A percentile compares a stretch with the other conserved stretches of the same genome.
These are phyloP conservation scores for Mortierella sp. DNA, from an alignment of 371 early-diverging fungal species.

Conservation along the genomic window DNA sequence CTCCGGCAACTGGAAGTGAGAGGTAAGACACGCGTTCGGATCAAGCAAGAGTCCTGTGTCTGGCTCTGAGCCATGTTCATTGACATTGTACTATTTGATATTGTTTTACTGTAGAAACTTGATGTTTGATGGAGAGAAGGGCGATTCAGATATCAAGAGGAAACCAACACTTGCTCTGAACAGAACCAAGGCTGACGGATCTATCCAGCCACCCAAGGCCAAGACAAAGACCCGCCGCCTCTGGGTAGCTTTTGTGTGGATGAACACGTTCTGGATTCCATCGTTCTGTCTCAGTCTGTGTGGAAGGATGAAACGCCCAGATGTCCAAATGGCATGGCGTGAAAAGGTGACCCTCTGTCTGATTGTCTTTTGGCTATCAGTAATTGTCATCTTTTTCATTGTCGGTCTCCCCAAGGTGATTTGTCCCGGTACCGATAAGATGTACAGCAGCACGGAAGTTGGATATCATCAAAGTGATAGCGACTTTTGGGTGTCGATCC, in stretches of 20 bases:
- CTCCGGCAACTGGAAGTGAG: conserved; percentile 26
- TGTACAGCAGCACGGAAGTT: conserved; percentile 44
- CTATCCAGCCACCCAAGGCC: conserved; percentile 63
- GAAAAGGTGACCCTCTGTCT: conserved; percentile 82
- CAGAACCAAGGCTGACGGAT: conserved; percentile 58
- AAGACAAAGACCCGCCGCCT: conserved; percentile 66
- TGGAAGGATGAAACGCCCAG: conserved; percentile 81
- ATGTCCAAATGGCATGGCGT: conserved; percentile 81
- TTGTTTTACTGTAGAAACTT: conserved; percentile 11
- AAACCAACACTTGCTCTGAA: conserved; percentile 51
- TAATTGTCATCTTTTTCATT: conserved; percentile 87
- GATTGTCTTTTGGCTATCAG: conserved; percentile 79
- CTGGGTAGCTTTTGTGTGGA: conserved; percentile 85
- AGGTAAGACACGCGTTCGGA: conserved; percentile 21
- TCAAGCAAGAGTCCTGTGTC: not conserved
- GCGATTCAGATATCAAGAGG: conserved; percentile 34
- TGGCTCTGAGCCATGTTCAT: too few species aligned
- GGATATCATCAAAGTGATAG: conserved; percentile 55
- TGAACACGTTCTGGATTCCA: conserved; percentile 88
- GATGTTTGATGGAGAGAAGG: conserved; percentile 38
- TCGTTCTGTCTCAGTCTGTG: conserved; percentile 67
- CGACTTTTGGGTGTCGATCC: conserved; percentile 56
- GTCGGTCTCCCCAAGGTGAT: conserved; percentile 84
- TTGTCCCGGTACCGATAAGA: conserved; percentile 73
- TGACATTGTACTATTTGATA: too few species aligned